Base-by-base conservation (phyloP, 2,329 filamentous ascomycete species). In the Pseudogymnoascus sp. region DNA sequence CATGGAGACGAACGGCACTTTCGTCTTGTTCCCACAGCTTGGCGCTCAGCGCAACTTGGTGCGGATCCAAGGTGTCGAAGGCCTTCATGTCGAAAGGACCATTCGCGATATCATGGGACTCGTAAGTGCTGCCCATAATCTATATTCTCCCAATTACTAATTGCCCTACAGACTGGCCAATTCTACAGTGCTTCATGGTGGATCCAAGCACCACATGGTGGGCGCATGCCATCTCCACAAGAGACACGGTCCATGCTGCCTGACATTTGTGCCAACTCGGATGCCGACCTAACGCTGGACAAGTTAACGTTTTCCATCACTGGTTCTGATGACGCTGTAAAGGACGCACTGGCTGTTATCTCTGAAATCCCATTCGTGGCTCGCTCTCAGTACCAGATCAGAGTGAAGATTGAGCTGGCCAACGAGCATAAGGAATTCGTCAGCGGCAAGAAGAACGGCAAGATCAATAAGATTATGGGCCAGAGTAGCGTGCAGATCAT, bases 381-480 rank as follows among this genome's bases (percentile, higher is more conserved):
- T 67, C 89, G 92, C 69, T 86, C 89, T 43, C 90, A 91, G 68
- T 96, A 95, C 71, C 92, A 95, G 73, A 95, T 99, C 73, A 87
- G 92, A 63, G 93, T 99, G 72, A 97, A 97, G 80, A 96, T 99
- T 66, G 94, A 99, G 79, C 87, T 99, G 63, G 94, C 94, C 71
- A 97, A 97, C 72, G 94, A 99, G 78, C 94, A 99, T 80, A 99
- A 99, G 76, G 94, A 99, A 73, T 99, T 99, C 73, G 94, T 99
- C 63, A 97, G 92, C 69, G 94, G 94, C 69, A 99, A 99, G 82
- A 99, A 99, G 81, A 99, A 99, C 71, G 94, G 94, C 76, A 99
- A 99, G 79, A 99, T 99, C 77, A 99, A 99, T 82, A 99, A 99
- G 81, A 99, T 99, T 72, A 99, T 99, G 94, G 94, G 93, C 23